These are phyloP conservation scores for Adansonia grandidieri DNA, from an alignment of 441 rosid species.

Conservation along the genomic window DNA sequence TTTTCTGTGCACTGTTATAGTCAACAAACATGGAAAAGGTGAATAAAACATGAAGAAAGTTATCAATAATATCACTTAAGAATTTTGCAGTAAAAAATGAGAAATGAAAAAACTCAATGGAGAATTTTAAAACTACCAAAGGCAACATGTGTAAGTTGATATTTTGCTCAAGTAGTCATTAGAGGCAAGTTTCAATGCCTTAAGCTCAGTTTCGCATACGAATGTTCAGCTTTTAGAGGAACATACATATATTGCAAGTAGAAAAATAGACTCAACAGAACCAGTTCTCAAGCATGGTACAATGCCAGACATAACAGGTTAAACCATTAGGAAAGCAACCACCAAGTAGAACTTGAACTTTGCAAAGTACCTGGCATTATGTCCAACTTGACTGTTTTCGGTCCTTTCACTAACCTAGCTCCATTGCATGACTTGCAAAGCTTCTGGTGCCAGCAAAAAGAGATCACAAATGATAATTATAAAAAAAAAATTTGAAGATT, in stretches of 20 bases:
- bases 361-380: conserved; percentile 70
- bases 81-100: too few species aligned
- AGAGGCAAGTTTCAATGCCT: not conserved
- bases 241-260: not conserved
- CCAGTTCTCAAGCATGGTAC: too few species aligned
- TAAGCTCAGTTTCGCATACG: not conserved
- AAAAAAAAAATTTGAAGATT: not conserved
- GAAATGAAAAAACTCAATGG: not conserved
- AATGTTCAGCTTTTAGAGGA: conserved; percentile 1
- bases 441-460: conserved; percentile 55
- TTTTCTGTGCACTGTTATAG: not conserved
- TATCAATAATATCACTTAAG: not conserved
- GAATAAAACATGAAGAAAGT: not conserved
- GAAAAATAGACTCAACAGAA: not conserved
- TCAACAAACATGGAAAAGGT: not conserved
- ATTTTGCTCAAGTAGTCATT: conserved; percentile 5
- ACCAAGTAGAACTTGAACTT: not conserved
- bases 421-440: conserved; percentile 92
- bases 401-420: conserved; percentile 70
- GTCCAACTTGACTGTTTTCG: conserved; percentile 80
- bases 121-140: not conserved
- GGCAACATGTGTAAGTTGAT: not conserved
- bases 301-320: not conserved
- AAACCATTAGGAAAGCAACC: conserved; percentile 12
- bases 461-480: not conserved